These are phyloP conservation scores for Metrosideros polymorpha DNA, from an alignment of 441 rosid species.

Conservation along the genomic window DNA sequence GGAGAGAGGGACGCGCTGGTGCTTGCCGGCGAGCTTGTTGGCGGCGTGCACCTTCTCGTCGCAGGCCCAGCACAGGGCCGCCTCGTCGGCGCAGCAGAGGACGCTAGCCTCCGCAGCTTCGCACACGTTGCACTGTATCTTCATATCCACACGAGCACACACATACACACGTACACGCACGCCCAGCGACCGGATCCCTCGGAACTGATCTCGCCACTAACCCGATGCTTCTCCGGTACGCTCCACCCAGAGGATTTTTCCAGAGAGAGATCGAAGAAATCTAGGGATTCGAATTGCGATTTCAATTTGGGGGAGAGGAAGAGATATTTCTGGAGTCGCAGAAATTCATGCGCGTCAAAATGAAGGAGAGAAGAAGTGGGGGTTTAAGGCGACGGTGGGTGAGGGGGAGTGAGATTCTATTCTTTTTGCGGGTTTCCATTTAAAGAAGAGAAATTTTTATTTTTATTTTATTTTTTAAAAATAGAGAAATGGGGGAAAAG, in stretches of 20 bases:
- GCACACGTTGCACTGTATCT: constrained; percentile 96
- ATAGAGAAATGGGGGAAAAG: neutral
- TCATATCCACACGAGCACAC: constrained; percentile 28
- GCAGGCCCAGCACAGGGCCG: constrained; percentile 82
- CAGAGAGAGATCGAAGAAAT: neutral
- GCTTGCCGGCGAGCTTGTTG: constrained; percentile 93
- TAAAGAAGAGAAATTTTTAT: no score
- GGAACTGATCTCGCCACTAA: neutral
- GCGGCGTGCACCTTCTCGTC: constrained; percentile 88
- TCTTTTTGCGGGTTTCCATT: neutral
- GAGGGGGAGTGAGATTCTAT: neutral
- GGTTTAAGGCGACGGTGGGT: neutral
- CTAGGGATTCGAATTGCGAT: neutral
- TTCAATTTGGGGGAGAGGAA: neutral
- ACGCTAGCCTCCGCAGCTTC: constrained; percentile 84
- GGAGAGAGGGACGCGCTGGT: constrained; percentile 80
- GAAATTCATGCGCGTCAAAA: neutral
- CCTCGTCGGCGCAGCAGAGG: constrained; percentile 98
- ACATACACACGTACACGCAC: neutral
- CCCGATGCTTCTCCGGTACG: no score
- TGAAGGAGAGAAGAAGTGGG: neutral
- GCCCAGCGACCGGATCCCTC: neutral
- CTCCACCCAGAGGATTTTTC: no score
- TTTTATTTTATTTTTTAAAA: neutral
- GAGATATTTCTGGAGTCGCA: neutral